Evolutionary conservation across 441 rosid species (phyloP), one percentile per base, ranked within the genome.

Genomic region (Biscutella auriculata): DNA sequence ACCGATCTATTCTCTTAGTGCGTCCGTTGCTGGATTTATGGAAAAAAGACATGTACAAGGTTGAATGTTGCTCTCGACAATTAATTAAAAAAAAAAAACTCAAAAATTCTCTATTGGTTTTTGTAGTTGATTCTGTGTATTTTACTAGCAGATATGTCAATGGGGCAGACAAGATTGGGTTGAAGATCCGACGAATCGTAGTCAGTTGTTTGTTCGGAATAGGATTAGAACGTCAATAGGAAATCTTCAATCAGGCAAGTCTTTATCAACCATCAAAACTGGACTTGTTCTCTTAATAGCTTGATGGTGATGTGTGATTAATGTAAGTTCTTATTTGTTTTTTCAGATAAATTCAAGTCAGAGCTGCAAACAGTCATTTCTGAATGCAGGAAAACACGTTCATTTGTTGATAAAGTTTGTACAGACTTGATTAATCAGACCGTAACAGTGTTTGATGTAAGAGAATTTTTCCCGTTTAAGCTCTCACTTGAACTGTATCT

Each of bases 171-270:
- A 43, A 59, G 78, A 78, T 15, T 93, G 95, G 96, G 93, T 88
- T 66, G 97, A 88, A 47, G 97, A 93, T 79, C 97, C 97, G 33
- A 80, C 98, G 36, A 93, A 88, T 74, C 73, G 43, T 69, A 88
- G 73, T 64, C 70, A 76, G 19, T 62, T 79, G 42, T 93, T 76
- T 81, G 98, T 75, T 54, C 83, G 98, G 33, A 93, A 85, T 55
- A 82, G 97, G 77, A 93, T 88, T 71, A 80, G 93, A 23, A 73
- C 77, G 67, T 78, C 97, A 37, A 74, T 92, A 47, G 79, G 61
- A 70, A 65, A 72, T 40, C 37, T 79, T 51, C 69, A 80, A 39
- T 82, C 95, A 66, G 70, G 98, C 82, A 69, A 79, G 87, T 74
- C 39, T n/a, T n/a, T 55, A 4, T 43, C 12, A 15, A 57, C 50